These are phyloP conservation scores for Astrothelium subdiscretum DNA, from an alignment of 495 filamentous ascomycete species.

Conservation along the genomic window DNA sequence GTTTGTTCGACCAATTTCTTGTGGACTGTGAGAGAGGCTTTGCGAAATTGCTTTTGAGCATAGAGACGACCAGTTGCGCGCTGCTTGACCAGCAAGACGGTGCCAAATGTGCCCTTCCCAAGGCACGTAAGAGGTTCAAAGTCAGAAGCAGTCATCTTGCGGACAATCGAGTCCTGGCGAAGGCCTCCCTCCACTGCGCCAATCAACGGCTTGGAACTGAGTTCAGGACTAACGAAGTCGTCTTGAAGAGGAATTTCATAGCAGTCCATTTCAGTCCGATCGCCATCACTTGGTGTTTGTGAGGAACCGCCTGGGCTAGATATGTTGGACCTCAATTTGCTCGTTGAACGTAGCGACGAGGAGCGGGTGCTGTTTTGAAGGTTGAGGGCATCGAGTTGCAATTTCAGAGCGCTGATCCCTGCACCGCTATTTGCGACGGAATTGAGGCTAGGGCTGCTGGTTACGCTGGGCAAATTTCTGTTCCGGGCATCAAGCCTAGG, in stretches of 20 bases:
- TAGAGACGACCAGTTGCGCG: constrained; percentile 75
- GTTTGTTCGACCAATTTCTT: constrained; percentile 93
- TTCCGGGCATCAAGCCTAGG: constrained; percentile 27
- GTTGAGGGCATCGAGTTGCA: constrained; percentile 60
- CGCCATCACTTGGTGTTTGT: constrained; percentile 36
- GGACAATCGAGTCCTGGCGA: constrained; percentile 23
- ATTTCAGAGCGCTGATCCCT: constrained; percentile 67
- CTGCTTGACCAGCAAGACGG: constrained; percentile 85
- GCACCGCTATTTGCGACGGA: constrained; percentile 28
- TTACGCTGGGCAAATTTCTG: constrained; percentile 24
- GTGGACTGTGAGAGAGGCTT: constrained; percentile 82
- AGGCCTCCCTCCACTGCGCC: constrained; percentile 35
- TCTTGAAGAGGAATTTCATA: constrained; percentile 84
- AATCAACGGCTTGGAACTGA: constrained; percentile 27
- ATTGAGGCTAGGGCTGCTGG: constrained; percentile 37
- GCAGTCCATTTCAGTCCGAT: constrained; percentile 47
- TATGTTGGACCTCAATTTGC: constrained; percentile 21
- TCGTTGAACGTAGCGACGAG: constrained; percentile 4
- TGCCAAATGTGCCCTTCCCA: constrained; percentile 91
- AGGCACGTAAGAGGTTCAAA: constrained; percentile 91
- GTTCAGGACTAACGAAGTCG: constrained; percentile 73
- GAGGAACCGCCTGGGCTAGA: constrained; percentile 23
- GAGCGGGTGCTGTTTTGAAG: constrained; percentile 19
- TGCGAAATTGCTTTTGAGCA: constrained; percentile 97
- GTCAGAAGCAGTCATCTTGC: constrained; percentile 85